Conservation (phyloP, 495 filamentous ascomycete species). For the Aspergillus leporis region DNA sequence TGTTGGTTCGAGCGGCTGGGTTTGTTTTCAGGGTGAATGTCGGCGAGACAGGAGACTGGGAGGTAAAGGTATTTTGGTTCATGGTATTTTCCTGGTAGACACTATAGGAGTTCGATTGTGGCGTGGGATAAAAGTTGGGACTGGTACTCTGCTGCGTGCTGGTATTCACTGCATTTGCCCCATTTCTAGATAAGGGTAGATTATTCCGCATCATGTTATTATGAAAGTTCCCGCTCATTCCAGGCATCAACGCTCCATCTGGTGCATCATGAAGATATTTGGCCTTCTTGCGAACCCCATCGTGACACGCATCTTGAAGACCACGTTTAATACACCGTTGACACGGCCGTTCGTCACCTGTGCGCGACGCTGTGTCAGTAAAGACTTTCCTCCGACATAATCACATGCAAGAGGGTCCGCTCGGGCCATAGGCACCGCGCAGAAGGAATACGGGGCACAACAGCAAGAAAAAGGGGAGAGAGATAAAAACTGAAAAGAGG, state of each 20-base stretch:
- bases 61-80: slow-evolving; percentile 55
- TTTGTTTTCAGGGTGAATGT: slow-evolving; percentile 55
- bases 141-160: slow-evolving; percentile 26
- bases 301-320: slow-evolving; percentile 85
- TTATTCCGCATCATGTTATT: slow-evolving; percentile 36
- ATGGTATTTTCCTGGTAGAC: slow-evolving; percentile 42
- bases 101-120: slow-evolving; percentile 41
- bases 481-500: slow-evolving; percentile 14
- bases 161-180: slow-evolving; percentile 28
- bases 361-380: slow-evolving; percentile 21
- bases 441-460: background rate
- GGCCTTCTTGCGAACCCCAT: slow-evolving; percentile 96
- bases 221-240: slow-evolving; percentile 50
- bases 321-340: slow-evolving; percentile 91
- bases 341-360: slow-evolving; percentile 87
- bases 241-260: slow-evolving; percentile 69
- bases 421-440: background rate
- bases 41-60: slow-evolving; percentile 70
- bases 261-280: slow-evolving; percentile 98
- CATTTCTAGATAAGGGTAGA: slow-evolving; percentile 35
- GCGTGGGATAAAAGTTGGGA: slow-evolving; percentile 36
- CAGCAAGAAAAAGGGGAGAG: slow-evolving; percentile 2
- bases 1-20: slow-evolving; percentile 40
- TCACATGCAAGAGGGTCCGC: background rate
- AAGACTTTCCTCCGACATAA: background rate